These are phyloP conservation scores for Collybia sordida DNA, from an alignment of 768 basidiomycete genomes.

Conservation along the genomic window DNA sequence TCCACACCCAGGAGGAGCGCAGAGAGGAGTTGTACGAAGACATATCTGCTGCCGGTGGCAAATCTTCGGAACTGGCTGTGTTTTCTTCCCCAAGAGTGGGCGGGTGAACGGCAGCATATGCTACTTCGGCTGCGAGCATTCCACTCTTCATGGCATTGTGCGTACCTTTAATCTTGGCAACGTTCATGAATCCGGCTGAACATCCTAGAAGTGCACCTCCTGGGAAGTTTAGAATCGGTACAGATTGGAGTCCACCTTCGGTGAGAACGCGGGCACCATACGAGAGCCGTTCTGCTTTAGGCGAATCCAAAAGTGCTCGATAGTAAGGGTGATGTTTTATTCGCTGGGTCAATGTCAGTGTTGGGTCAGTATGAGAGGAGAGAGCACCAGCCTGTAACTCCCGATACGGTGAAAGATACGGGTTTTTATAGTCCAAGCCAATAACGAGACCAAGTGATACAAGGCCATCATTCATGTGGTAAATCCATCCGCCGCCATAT, in stretches of 20 bases:
- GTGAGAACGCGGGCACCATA: slow-evolving; percentile 90
- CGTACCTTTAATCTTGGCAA: slow-evolving; percentile 97
- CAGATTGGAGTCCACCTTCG: slow-evolving; percentile 91
- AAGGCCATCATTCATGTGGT: slow-evolving; percentile 92
- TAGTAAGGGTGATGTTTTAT: slow-evolving; percentile 99
- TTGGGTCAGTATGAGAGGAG: background rate
- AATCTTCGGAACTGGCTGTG: slow-evolving; percentile 10
- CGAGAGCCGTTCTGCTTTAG: slow-evolving; percentile 67
- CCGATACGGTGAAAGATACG: slow-evolving; percentile 86
- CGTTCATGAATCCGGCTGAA: slow-evolving; percentile 93
- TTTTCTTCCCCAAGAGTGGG: background rate
- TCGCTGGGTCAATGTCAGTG: slow-evolving; percentile 29
- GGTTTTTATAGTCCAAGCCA: slow-evolving; percentile 93
- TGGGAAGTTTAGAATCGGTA: slow-evolving; percentile 84
- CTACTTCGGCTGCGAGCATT: slow-evolving; percentile 93
- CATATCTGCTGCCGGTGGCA: slow-evolving; percentile 52
- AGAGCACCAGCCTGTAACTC: slow-evolving; percentile 77
- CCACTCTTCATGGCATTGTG: slow-evolving; percentile 99
- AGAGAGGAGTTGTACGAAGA: slow-evolving; percentile 68
- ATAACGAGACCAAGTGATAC: slow-evolving; percentile 91
- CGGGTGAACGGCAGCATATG: slow-evolving; percentile 60
- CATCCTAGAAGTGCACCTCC: slow-evolving; percentile 95
- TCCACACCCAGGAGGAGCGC: slow-evolving; percentile 79
- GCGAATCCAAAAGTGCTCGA: slow-evolving; percentile 71
- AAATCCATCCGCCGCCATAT: slow-evolving; percentile 92